phyloP scores from a whole-genome alignment of 2,329 filamentous ascomycete species.

The Fusarium sterilihyphosum region DNA sequence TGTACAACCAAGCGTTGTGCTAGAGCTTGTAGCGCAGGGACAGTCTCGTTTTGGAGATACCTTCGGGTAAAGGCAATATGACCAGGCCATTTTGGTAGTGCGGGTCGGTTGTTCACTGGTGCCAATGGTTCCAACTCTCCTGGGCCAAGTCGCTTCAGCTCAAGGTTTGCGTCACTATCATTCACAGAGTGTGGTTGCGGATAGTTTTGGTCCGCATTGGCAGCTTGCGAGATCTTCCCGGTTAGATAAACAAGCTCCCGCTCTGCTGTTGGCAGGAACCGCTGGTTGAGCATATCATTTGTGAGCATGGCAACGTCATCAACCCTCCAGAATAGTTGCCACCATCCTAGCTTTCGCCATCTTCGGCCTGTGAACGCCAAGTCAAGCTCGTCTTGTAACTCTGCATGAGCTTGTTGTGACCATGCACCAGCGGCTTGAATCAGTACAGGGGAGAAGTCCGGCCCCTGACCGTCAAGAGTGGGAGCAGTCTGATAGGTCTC shows the following conservation, averaged over 20 bases:
- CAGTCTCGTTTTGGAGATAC: constrained; percentile 71
- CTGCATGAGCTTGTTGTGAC: constrained; percentile 83
- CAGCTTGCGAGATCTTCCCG: constrained; percentile 72
- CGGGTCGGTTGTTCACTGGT: constrained; percentile 29
- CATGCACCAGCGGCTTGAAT: constrained; percentile 71
- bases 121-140: constrained; percentile 42
- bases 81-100: constrained; percentile 71
- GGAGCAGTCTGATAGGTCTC: constrained; percentile 45
- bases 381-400: constrained; percentile 83
- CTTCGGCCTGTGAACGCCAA: constrained; percentile 77
- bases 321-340: constrained; percentile 94
- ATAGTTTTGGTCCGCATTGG: constrained; percentile 45
- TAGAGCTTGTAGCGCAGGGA: constrained; percentile 76
- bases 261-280: constrained; percentile 83
- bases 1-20: constrained; percentile 80
- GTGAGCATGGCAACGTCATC: constrained; percentile 90
- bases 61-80: constrained; percentile 78
- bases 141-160: constrained; percentile 36
- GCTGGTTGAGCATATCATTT: constrained; percentile 77
- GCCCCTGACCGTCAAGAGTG: constrained; percentile 22
- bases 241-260: constrained; percentile 84
- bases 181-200: constrained; percentile 48
- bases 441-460: constrained; percentile 58
- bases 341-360: constrained; percentile 89
- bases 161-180: neutral